Evolutionary conservation across 2,329 filamentous ascomycete genomes (phyloP), one percentile per base, ranked within the genome.

Genomic region (Fusarium odoratissimum): DNA sequence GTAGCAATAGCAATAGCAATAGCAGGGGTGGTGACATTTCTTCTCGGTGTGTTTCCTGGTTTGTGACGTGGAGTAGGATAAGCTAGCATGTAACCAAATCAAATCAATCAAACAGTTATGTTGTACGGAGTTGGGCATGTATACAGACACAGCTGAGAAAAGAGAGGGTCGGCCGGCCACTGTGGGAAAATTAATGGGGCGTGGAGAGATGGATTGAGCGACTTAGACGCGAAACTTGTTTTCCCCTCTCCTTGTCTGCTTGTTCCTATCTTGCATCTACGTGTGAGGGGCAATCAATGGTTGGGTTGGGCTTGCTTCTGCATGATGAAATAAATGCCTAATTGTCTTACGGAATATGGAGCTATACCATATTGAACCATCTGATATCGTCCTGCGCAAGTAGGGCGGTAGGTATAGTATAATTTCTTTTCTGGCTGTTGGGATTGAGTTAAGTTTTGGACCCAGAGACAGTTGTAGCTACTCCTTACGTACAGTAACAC

Each of bases 201-300:
- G 54, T 54, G 64, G 46, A 54, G 63, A 48, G 54, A n/a, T 33
- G 31, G n/a, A 37, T 25, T 49, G 45, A 33, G 51, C 33, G 49
- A 59, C 48, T 65, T 45, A n/a, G 60, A 66, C n/a, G 44, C 38
- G 38, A 59, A 64, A 66, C 64, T 66, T 51, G 65, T 48, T 69
- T 64, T 28, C n/a, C 16, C 45, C n/a, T 41, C 38, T 28, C 23
- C 37, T 40, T 42, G 28, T 21, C 16, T 60, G 10, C 40, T 30
- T n/a, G 30, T 37, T 16, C 19, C 35, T 33, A 40, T 67, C n/a
- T 21, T 48, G 41, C 59, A 38, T 55, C 30, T 35, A 51, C 55
- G 17, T 23, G 28, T n/a, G 19, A 41, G 25, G 38, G 35, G 49
- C 14, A 40, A 40, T 40, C 23, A 38, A 42, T 42, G 31, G 49